Percentiles rank a stretch among this genome's conserved stretches.
phyloP scores from a whole-genome alignment of 1,284 basidiomycete species.

The Meripilus lineatus region DNA sequence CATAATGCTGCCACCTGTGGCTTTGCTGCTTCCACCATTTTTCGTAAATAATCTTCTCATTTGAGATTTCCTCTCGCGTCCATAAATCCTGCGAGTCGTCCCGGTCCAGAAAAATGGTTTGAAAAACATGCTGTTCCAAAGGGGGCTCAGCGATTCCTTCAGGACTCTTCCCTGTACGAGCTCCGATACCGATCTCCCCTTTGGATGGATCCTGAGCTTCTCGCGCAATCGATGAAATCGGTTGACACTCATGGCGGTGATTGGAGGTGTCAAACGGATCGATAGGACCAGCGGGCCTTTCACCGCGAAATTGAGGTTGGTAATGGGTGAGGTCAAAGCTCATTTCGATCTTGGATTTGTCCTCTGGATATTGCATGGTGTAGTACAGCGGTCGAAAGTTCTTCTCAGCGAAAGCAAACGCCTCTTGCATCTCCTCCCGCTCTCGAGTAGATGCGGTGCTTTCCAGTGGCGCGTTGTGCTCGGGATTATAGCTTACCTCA shows the following conservation, averaged over 20 bases:
- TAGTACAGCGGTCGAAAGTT: conserved; percentile 53
- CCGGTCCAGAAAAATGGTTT: conserved; percentile 60
- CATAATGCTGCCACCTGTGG: conserved; percentile 57
- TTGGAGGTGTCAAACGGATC: conserved; percentile 15
- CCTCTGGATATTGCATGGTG: conserved; percentile 50
- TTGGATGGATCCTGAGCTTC: conserved; percentile 14
- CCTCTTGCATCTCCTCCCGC: conserved; percentile 32
- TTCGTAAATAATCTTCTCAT: conserved; percentile 45
- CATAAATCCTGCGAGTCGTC: conserved; percentile 43
- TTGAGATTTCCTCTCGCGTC: conserved; percentile 47
- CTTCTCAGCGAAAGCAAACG: conserved; percentile 40
- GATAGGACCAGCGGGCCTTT: conserved; percentile 23
- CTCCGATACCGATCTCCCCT: conserved; percentile 15
- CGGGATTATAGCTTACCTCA: conserved; percentile 36
- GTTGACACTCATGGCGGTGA: conserved; percentile 19
- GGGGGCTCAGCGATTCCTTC: conserved; percentile 23
- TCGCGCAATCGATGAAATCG: conserved; percentile 10
- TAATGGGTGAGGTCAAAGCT: conserved; percentile 56
- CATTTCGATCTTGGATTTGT: conserved; percentile 59
- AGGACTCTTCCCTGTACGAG: conserved; percentile 20
- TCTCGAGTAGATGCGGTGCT: conserved; percentile 28
- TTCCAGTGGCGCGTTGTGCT: conserved; percentile 34
- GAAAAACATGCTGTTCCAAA: conserved; percentile 49
- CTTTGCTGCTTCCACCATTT: conserved; percentile 64
- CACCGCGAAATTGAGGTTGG: conserved; percentile 43